phyloP scores from a whole-genome alignment of 495 filamentous ascomycete species.

The Lineolata rhizophorae region DNA sequence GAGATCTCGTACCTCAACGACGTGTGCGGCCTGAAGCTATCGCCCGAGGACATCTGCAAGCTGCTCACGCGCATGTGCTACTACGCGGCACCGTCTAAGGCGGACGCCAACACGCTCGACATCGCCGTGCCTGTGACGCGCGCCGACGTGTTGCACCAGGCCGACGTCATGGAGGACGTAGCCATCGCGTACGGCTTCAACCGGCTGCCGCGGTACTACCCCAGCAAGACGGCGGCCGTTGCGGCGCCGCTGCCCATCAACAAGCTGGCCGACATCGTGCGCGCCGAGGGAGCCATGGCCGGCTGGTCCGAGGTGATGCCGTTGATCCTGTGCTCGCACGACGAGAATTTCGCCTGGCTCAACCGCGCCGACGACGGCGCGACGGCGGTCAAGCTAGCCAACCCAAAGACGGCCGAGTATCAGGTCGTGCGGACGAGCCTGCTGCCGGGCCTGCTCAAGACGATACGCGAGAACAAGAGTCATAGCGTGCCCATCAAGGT shows the following conservation, averaged over 20 bases:
- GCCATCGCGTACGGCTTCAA: constrained; percentile 96
- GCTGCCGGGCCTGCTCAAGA: constrained; percentile 83
- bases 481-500: constrained; percentile 79
- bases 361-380: constrained; percentile 78
- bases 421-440: constrained; percentile 86
- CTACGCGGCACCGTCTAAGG: constrained; percentile 43
- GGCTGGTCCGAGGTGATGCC: constrained; percentile 96
- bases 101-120: constrained; percentile 40
- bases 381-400: constrained; percentile 71
- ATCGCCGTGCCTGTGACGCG: constrained; percentile 71
- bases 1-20: constrained; percentile 83
- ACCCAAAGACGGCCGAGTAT: constrained; percentile 92
- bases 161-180: constrained; percentile 97
- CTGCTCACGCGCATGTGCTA: constrained; percentile 75
- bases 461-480: constrained; percentile 81
- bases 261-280: constrained; percentile 82
- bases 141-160: constrained; percentile 87
- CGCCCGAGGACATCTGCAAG: constrained; percentile 46
- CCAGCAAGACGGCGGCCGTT: constrained; percentile 62
- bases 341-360: constrained; percentile 95
- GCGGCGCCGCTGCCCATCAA: constrained; percentile 78
- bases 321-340: constrained; percentile 89
- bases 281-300: constrained; percentile 75
- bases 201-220: constrained; percentile 62
- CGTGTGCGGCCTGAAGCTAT: constrained; percentile 62